Base-by-base conservation (phyloP, 352 stramenopile genomes). In the Globisporangium sylvaticum region DNA sequence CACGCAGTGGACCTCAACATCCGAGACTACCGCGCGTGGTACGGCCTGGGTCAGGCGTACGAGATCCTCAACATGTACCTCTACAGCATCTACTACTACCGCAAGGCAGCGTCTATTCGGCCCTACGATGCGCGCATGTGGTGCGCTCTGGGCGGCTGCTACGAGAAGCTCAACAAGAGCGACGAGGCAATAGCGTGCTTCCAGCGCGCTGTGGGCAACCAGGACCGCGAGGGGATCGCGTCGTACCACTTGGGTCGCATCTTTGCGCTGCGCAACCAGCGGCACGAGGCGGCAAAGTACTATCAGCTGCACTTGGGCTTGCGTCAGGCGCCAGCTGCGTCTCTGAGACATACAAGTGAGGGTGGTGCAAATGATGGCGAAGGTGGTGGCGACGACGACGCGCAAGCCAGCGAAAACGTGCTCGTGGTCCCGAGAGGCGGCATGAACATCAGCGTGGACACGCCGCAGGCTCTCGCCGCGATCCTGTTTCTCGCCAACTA, bases 41-140 rank as follows among this genome's bases (percentile, higher is more conserved):
- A 99, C 74, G 97, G 97, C 24, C 85, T 99, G 25, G 97, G 97
- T 0, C 97, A 99, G 76, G 97, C 95, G 0, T 99, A 99, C 79
- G 97, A 99, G 83, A 98, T 99, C 56, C 82, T 99, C 58, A 97
- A 98, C 72, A 98, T 99, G 96, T 93, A 95, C 63, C 84, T 98
- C 61, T 99, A 99, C 79, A 97, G 96, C 52, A 87, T 99, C n/a
- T 98, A 99, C 84, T 99, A 99, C 81, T 99, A 98, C 77, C 87
- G 95, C 59, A 98, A 98, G 76, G 96, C 96, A 8, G 92, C 96
- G 8, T 80, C 88, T 20, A 88, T 99, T n/a, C 91, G 96, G 2
- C 96, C 97, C 9, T 97, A 98, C 67, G 96, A 99, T 81, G 92
- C 95, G 42, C 87, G 97, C n/a, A 99, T 99, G 96, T 99, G 97